Evolutionary conservation across 495 filamentous ascomycete species (phyloP), one percentile per base, ranked within the genome.

Genomic region (Acidomyces sp.): DNA sequence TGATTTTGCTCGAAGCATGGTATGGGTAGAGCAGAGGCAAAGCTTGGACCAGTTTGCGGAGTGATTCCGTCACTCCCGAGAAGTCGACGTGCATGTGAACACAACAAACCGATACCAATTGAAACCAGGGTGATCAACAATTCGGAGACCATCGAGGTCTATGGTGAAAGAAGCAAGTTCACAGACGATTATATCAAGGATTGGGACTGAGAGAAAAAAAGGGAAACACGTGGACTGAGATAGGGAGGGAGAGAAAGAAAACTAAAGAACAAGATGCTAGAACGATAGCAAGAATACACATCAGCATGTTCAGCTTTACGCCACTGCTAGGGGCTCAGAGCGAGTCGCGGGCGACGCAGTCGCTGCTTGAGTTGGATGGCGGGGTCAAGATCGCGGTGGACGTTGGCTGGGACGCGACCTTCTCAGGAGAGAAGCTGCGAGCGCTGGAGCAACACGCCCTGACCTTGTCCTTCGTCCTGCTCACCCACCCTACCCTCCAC

Each of bases 251-350:
- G 18, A n/a, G 17, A 3, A 11, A 17, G 13, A 37, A 10, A 39
- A 9, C 20, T 7, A 29, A n/a, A 39, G 7, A 11, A 10, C 23
- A 29, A 6, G 20, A 6, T 9, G 32, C n/a, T n/a, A n/a, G n/a
- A n/a, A n/a, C 20, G 38, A 24, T 11, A 11, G 6, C 10, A 7
- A 31, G 32, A 37, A 32, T 23, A 38, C 23, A n/a, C 34, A 19
- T n/a, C n/a, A 25, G 47, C 32, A 99, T 99, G 90, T 93, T 99
- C 65, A 93, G 76, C 44, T 95, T 96, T 63, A 92, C 80, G 46
- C 78, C 92, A 13, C 64, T 99, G 32, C 79, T 90, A 29, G 92
- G 90, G 50, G 92, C 88, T 13, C 85, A 87, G 50, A 87, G 83
- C 5, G 71, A 76, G 32, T 92, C 84, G 6, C 68, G 74, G 28